Evolutionary conservation across 2,329 filamentous ascomycete genomes (phyloP).

Genomic region (Didymella pomorum): DNA sequence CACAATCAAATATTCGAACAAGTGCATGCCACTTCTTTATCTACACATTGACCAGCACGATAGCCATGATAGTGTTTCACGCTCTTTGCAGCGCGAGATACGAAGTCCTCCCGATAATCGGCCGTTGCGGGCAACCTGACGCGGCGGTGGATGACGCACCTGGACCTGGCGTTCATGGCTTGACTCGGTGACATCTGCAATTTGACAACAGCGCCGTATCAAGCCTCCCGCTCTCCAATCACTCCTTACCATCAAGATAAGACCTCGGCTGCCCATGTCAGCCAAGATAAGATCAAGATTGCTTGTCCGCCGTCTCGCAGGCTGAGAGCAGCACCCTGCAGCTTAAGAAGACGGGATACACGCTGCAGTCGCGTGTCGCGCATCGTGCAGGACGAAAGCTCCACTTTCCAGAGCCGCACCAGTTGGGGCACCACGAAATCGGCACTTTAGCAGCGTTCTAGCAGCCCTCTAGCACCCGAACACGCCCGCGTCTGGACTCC

Average conservation of each 20-base stretch:
- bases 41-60: neutral
- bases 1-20: neutral
- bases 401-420: neutral
- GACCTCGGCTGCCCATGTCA: neutral
- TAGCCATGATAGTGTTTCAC: conserved; percentile 1
- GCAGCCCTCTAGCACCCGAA: conserved; percentile 9
- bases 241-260: neutral
- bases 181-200: conserved; percentile 22
- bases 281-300: neutral
- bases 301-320: neutral
- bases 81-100: conserved; percentile 14
- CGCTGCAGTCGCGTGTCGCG: conserved; percentile 11
- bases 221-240: conserved; percentile 6
- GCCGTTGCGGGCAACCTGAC: conserved; percentile 11
- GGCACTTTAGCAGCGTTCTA: neutral
- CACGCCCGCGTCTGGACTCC: neutral
- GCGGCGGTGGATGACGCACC: conserved; percentile 23
- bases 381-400: neutral
- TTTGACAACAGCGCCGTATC: conserved; percentile 21
- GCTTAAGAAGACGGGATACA: neutral
- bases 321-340: neutral
- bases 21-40: neutral
- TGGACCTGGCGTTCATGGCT: conserved; percentile 14
- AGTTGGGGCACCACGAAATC: neutral
- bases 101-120: conserved; percentile 20